Evolutionary conservation across 768 basidiomycete genomes (phyloP).

Genomic region (Pulveroboletus sp.): DNA sequence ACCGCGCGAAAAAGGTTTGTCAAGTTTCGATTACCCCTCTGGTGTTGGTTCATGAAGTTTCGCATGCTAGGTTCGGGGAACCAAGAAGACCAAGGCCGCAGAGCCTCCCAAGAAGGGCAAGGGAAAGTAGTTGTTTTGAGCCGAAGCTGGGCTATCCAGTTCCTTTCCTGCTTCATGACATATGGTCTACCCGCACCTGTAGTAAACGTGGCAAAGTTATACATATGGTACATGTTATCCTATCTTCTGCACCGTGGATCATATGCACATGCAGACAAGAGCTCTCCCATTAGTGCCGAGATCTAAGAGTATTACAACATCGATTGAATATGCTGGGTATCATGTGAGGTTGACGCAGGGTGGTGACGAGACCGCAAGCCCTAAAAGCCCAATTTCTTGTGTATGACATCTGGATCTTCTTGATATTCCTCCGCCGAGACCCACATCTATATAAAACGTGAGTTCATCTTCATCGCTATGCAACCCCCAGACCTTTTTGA

Average conservation of each 20-base stretch:
- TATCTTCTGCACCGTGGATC: slow-evolving; percentile 23
- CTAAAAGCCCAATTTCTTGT: slow-evolving; percentile 88
- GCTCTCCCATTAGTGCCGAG: slow-evolving; percentile 21
- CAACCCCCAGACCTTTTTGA: slow-evolving; percentile 75
- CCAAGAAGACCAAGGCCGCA: slow-evolving; percentile 90
- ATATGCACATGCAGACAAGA: slow-evolving; percentile 25
- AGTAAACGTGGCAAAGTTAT: slow-evolving; percentile 37
- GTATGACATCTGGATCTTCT: slow-evolving; percentile 98
- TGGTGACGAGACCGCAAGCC: slow-evolving; percentile 12
- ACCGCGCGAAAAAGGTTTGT: slow-evolving; percentile 97
- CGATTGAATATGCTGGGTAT: slow-evolving; percentile 33
- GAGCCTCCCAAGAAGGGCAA: slow-evolving; percentile 93
- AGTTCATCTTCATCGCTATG: background rate
- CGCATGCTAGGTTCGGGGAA: slow-evolving; percentile 76
- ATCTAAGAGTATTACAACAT: slow-evolving; percentile 33
- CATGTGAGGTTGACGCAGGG: slow-evolving; percentile 16
- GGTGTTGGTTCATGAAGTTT: slow-evolving; percentile 13
- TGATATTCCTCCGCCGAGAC: slow-evolving; percentile 99
- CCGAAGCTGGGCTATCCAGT: slow-evolving; percentile 12
- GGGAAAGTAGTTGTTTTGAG: slow-evolving; percentile 63
- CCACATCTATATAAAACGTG: slow-evolving; percentile 76
- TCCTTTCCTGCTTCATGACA: slow-evolving; percentile 20
- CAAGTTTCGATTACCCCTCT: slow-evolving; percentile 1
- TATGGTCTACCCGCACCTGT: slow-evolving; percentile 33
- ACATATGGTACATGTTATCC: slow-evolving; percentile 40